These are phyloP conservation scores for Picochlorum sp. DNA, from an alignment of 139 green algal species.

Conservation along the genomic window DNA sequence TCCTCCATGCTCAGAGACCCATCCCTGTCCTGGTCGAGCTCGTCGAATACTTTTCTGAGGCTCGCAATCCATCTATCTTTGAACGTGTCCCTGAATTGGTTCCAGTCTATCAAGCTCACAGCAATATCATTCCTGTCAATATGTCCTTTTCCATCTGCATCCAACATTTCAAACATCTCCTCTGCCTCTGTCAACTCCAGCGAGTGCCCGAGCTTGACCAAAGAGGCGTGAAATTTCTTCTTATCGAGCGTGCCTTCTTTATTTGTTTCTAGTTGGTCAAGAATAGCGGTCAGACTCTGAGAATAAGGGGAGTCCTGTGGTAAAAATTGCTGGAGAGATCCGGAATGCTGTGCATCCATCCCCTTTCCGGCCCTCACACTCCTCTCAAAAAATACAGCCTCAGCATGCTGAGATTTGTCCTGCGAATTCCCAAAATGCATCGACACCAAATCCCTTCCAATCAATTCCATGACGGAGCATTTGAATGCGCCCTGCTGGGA, in stretches of 20 bases:
- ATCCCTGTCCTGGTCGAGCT: constrained; percentile 14
- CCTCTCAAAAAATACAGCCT: constrained; percentile 7
- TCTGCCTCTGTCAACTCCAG: constrained; percentile 11
- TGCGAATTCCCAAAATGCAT: constrained; percentile 19
- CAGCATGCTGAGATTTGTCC: constrained; percentile 9
- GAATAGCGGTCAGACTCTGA: constrained; percentile 14
- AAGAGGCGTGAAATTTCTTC: constrained; percentile 1
- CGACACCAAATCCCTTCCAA: constrained; percentile 69
- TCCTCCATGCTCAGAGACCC: constrained; percentile 11
- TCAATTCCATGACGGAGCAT: constrained; percentile 78
- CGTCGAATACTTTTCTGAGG: constrained; percentile 15
- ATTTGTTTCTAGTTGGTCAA: constrained; percentile 13
- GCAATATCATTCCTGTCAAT: constrained; percentile 4
- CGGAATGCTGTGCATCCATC: background rate
- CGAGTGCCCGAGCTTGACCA: constrained; percentile 17
- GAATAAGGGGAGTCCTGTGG: constrained; percentile 21
- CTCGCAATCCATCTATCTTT: constrained; percentile 16
- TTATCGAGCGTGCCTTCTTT: constrained; percentile 16
- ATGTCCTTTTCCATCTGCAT: constrained; percentile 9
- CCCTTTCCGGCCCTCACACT: constrained; percentile 3
- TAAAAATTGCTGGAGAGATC: constrained; percentile 3
- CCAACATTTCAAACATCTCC: constrained; percentile 22
- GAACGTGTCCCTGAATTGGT: constrained; percentile 7
- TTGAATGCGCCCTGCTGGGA: constrained; percentile 54
- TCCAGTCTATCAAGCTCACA: constrained; percentile 22